A percentile compares a stretch with the other conserved stretches of the same genome.
Conservation (phyloP, 768 basidiomycete species). For the Kwoniella botswanensis region DNA sequence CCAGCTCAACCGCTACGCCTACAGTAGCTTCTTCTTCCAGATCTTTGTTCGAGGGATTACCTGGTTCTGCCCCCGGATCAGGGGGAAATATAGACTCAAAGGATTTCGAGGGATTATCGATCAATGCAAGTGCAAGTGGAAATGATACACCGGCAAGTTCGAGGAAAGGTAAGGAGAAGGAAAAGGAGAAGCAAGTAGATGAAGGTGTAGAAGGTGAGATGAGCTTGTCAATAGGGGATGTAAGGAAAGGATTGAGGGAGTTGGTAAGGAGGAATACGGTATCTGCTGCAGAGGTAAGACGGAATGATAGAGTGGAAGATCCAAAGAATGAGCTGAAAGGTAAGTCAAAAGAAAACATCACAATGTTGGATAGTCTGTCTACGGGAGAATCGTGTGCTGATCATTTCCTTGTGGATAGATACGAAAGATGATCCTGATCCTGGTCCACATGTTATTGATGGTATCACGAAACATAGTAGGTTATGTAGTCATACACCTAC, state of each 20-base stretch:
- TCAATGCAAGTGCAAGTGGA: background rate
- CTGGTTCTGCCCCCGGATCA: no score
- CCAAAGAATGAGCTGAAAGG: background rate
- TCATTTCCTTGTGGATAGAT: background rate
- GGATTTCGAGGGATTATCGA: background rate
- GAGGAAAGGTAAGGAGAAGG: conserved; percentile 39
- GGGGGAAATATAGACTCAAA: background rate
- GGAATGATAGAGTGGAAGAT: background rate
- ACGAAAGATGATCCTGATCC: conserved; percentile 6
- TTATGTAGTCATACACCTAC: background rate
- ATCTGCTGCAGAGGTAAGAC: background rate
- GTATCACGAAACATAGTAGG: background rate
- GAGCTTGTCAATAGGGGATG: conserved; percentile 16
- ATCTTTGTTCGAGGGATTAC: background rate
- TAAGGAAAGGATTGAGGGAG: conserved; percentile 28
- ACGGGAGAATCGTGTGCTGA: background rate
- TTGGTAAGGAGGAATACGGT: conserved; percentile 24
- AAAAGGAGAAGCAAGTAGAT: background rate
- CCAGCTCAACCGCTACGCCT: background rate
- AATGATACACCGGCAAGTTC: background rate
- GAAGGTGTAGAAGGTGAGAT: conserved; percentile 28
- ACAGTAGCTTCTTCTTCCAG: conserved; percentile 1
- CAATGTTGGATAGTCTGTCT: no score
- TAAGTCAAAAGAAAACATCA: background rate
- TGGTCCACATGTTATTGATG: background rate